Percentiles rank a stretch among this genome's conserved stretches.
Evolutionary conservation across 257 asterid species (phyloP).

Genomic region (Lycium barbarum): DNA sequence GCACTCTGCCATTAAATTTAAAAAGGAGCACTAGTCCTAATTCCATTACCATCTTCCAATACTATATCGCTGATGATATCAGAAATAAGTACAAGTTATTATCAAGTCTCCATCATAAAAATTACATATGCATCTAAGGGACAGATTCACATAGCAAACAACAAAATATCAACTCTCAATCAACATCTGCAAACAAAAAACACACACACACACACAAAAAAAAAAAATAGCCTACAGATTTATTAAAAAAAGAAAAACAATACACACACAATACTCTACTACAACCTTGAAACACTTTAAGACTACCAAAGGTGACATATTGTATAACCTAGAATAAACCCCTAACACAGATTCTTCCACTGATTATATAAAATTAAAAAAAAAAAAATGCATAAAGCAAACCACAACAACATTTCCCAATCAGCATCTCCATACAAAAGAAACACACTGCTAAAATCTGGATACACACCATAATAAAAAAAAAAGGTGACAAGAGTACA

Average conservation of each 20-base stretch:
- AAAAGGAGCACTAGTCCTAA: not conserved
- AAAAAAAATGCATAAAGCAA: not conserved
- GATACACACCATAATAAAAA: not conserved
- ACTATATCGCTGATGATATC: not conserved
- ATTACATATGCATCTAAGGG: not conserved
- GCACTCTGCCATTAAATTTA: not conserved
- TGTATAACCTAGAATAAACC: not conserved
- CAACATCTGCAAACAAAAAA: not conserved
- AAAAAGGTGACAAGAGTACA: constrained; percentile 9
- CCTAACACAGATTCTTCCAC: not conserved
- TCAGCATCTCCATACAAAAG: not conserved
- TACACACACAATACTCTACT: not conserved
- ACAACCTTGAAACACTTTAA: constrained; percentile 3
- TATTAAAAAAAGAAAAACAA: not conserved
- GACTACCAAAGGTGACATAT: not conserved
- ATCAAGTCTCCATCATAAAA: not conserved
- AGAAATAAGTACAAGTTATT: not conserved
- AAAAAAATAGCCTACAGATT: not conserved
- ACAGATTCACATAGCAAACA: not conserved
- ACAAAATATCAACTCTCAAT: not conserved
- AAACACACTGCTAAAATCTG: not conserved
- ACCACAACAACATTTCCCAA: not conserved
- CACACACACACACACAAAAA: not conserved
- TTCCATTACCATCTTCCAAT: not conserved
- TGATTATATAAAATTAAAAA: not conserved